phyloP scores from a whole-genome alignment of 2,329 filamentous ascomycete species.

The Penicillium sp. region DNA sequence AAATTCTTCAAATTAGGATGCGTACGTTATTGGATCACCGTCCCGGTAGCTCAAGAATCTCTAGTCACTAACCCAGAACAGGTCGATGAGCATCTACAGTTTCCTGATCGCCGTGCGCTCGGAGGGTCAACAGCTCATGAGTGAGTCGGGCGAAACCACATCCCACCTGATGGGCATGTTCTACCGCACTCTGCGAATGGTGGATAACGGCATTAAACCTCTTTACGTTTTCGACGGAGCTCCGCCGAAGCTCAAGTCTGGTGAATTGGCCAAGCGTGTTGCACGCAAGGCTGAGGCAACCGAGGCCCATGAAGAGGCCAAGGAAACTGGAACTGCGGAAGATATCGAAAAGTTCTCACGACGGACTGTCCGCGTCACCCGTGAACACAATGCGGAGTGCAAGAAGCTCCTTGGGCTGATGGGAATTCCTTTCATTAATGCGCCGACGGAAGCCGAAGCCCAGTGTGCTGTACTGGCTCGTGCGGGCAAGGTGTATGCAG shows the following conservation, averaged over 20 bases:
- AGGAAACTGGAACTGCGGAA: constrained; percentile 93
- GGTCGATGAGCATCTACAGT: constrained; percentile 98
- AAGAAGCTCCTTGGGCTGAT: constrained; percentile 88
- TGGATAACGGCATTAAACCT: constrained; percentile 98
- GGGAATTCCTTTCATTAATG: constrained; percentile 93
- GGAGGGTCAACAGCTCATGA: constrained; percentile 93
- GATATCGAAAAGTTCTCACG: constrained; percentile 98
- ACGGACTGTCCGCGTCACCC: constrained; percentile 88
- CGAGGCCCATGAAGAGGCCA: constrained; percentile 88
- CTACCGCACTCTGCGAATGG: constrained; percentile 95
- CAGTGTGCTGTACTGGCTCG: constrained; percentile 89
- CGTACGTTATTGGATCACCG: constrained; percentile 42
- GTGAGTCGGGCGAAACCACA: constrained; percentile 91
- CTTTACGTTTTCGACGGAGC: constrained; percentile 97
- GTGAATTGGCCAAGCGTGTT: constrained; percentile 93
- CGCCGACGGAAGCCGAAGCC: constrained; percentile 94
- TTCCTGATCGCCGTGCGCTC: constrained; percentile 97
- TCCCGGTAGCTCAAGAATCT: not conserved
- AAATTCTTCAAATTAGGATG: constrained; percentile 50
- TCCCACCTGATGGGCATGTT: constrained; percentile 99
- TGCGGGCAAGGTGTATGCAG: constrained; percentile 93
- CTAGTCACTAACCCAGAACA: constrained; percentile 38
- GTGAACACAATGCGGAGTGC: constrained; percentile 94
- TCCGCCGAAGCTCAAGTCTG: constrained; percentile 94
- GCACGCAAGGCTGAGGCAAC: constrained; percentile 91